Percentiles rank a stretch among this genome's conserved stretches.
These are phyloP conservation scores for Yamadazyma taylorii DNA, from an alignment of 1,139 yeast genomes.

Conservation along the genomic window DNA sequence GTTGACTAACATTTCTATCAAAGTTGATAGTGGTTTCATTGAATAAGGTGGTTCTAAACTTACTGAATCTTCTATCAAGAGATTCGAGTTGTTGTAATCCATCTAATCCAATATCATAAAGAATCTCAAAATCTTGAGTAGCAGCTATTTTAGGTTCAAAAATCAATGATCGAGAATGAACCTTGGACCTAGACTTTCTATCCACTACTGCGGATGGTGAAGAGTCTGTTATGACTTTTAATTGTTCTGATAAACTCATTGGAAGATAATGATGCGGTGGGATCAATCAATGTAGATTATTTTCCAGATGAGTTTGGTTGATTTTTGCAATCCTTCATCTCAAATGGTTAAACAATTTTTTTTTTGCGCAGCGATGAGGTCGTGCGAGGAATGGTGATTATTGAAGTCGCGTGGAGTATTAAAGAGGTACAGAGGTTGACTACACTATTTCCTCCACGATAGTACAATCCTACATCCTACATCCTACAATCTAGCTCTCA, in stretches of 20 bases:
- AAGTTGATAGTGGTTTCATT: conserved; percentile 74
- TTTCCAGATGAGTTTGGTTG: background rate
- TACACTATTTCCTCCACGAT: no score
- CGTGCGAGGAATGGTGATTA: conserved; percentile 3
- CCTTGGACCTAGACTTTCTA: conserved; percentile 79
- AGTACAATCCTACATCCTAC: no score
- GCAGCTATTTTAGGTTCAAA: conserved; percentile 88
- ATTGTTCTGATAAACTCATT: conserved; percentile 78
- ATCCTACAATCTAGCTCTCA: no score
- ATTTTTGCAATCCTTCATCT: background rate
- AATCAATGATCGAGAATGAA: conserved; percentile 85
- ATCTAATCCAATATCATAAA: conserved; percentile 69
- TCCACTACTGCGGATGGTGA: conserved; percentile 79
- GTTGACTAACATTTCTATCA: conserved; percentile 78
- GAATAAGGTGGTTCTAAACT: conserved; percentile 72
- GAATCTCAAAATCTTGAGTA: conserved; percentile 85
- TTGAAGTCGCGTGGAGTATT: no score
- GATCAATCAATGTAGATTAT: no score
- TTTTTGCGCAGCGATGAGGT: conserved; percentile 11
- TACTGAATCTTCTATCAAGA: conserved; percentile 71
- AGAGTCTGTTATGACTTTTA: conserved; percentile 66
- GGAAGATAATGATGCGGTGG: no score
- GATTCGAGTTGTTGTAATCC: conserved; percentile 73
- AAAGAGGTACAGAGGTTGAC: no score
- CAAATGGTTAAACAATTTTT: no score